Evolutionary conservation across 768 basidiomycete species (phyloP), one percentile per base, ranked within the genome.

Genomic region (Tricholoma sp.): DNA sequence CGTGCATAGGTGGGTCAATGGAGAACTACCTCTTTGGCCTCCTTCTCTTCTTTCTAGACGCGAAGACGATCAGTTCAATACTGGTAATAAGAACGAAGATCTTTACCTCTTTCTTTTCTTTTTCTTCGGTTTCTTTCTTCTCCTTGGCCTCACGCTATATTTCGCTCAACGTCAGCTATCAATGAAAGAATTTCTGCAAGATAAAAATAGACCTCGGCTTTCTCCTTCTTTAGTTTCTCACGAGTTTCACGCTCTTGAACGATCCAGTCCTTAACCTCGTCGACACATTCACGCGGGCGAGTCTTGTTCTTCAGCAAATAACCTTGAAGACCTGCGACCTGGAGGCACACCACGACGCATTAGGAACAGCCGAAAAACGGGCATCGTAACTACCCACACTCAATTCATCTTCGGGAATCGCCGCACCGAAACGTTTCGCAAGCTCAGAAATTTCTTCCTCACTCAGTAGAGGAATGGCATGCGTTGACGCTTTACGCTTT

Each of bases 281-380:
- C 85, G 8, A 94, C 91, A 61, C 86, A 89, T 70, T 93, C 89
- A 58, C 81, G 80, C 39, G 91, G 91, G n/a, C 91, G 85, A 11
- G 91, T 86, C 80, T 94, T 92, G 71, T 93, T 93, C 80, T 88
- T 89, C 57, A 92, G 77, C 37, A 94, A 78, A 69, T 93, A 93
- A 2, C 91, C 91, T 76, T 93, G 91, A 61, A 93, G 79, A 50
- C 81, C 78, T 24, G 91, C 91, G 57, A 93, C 89, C 89, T 91
- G 65, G 31, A 56, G 22, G 34, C 19, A 53, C 22, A 43, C 31
- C 29, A 56, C 50, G 19, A 37, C 55, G 19, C 46, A 32, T 59
- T 24, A 61, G 43, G 4, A 32, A 37, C 22, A 49, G 32, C 35
- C 14, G 22, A 14, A 27, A 50, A 37, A 50, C 11, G 2, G 11